These are phyloP conservation scores for Candida silvatica DNA, from an alignment of 805 yeast genomes.

Conservation along the genomic window DNA sequence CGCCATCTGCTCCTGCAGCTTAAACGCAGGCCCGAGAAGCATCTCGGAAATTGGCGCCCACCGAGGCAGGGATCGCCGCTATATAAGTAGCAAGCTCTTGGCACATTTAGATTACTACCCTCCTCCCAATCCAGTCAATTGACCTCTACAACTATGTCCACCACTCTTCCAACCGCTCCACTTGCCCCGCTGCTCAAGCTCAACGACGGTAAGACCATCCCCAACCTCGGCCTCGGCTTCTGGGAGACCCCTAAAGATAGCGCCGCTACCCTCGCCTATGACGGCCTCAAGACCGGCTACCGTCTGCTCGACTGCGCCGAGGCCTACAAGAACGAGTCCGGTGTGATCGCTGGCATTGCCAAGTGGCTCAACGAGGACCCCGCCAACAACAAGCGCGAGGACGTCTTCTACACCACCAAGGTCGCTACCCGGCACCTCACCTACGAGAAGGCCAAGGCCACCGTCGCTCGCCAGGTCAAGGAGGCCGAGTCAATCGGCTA, in stretches of 20 bases:
- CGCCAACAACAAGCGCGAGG: slow-evolving; percentile 22
- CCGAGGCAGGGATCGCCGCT: too few relatives aligned
- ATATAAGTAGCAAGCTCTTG: too few relatives aligned
- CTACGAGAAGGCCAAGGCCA: slow-evolving; percentile 31
- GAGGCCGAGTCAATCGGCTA: slow-evolving; percentile 36
- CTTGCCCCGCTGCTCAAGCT: slow-evolving; percentile 9
- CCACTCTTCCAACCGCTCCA: neutral
- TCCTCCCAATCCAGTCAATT: too few relatives aligned
- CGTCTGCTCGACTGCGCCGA: slow-evolving; percentile 72
- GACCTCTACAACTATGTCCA: too few relatives aligned
- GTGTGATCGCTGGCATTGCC: slow-evolving; percentile 51
- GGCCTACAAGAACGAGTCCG: slow-evolving; percentile 54
- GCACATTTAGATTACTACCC: too few relatives aligned
- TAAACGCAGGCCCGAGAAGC: too few relatives aligned
- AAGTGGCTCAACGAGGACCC: slow-evolving; percentile 27
- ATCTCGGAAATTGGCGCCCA: too few relatives aligned
- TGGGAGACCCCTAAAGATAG: slow-evolving; percentile 44
- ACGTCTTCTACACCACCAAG: slow-evolving; percentile 34
- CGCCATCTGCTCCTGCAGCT: too few relatives aligned
- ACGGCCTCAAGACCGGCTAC: slow-evolving; percentile 84
- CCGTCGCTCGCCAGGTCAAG: slow-evolving; percentile 33
- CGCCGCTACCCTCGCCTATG: slow-evolving; percentile 49
- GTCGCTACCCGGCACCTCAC: slow-evolving; percentile 23
- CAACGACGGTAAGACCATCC: slow-evolving; percentile 31
- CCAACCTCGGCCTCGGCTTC: slow-evolving; percentile 48